Percentiles rank a stretch among this genome's conserved stretches.
Evolutionary conservation across 208 protist species (phyloP).

Genomic region (Vickermania ingenoplastis): DNA sequence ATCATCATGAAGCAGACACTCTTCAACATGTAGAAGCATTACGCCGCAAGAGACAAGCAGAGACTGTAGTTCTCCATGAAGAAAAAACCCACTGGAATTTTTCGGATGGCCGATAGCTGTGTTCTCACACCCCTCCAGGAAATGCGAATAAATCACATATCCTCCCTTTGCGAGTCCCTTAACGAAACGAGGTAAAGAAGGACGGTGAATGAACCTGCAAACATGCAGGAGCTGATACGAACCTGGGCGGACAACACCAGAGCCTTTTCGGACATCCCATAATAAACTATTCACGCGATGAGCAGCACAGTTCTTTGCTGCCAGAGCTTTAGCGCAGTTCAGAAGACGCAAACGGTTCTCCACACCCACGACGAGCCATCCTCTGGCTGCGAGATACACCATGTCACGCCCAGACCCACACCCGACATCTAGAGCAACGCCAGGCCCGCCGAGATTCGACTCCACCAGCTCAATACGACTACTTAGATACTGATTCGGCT

Average conservation of each 20-base stretch:
- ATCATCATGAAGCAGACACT: conserved; percentile 2
- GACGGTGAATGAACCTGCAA: conserved; percentile 39
- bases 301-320: neutral
- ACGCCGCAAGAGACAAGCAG: conserved; percentile 13
- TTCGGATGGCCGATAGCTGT: conserved; percentile 23
- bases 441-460: conserved; percentile 5
- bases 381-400: conserved; percentile 23
- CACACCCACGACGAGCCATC: conserved; percentile 36
- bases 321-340: conserved; percentile 8
- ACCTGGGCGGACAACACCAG: conserved; percentile 7
- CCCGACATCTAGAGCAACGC: conserved; percentile 27
- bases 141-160: conserved; percentile 38
- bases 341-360: conserved; percentile 28
- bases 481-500: conserved; percentile 25
- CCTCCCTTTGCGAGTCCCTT: conserved; percentile 16
- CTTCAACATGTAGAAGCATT: conserved; percentile 3
- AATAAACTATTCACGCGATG: neutral
- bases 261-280: conserved; percentile 9
- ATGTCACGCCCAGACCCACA: conserved; percentile 33
- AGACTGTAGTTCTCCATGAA: conserved; percentile 18
- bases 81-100: conserved; percentile 20
- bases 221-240: conserved; percentile 35
- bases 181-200: conserved; percentile 11
- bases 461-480: conserved; percentile 8
- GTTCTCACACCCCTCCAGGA: conserved; percentile 33